These are phyloP conservation scores for Samsoniella hepiali DNA, from an alignment of 2,329 filamentous ascomycete species.

Conservation along the genomic window DNA sequence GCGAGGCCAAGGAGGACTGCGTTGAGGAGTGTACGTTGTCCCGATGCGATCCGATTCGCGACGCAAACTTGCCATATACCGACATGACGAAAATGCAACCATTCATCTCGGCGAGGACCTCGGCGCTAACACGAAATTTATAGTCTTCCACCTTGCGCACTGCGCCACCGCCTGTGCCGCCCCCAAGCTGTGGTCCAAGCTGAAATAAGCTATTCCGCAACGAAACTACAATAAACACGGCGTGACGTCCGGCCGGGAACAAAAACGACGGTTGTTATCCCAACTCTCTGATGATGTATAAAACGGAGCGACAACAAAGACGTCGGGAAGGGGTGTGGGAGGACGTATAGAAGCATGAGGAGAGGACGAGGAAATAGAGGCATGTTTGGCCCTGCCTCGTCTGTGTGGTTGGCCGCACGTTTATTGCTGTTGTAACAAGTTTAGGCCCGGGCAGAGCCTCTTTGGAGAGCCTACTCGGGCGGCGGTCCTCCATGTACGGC, in stretches of 20 bases:
- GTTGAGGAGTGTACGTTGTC: slow-evolving; percentile 91
- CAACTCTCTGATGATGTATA: slow-evolving; percentile 15
- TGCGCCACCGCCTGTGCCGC: slow-evolving; percentile 91
- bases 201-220: slow-evolving; percentile 65
- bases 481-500: slow-evolving; percentile 8
- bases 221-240: slow-evolving; percentile 5
- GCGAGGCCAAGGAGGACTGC: slow-evolving; percentile 84
- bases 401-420: slow-evolving; percentile 7
- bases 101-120: neutral
- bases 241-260: slow-evolving; percentile 4
- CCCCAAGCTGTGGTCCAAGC: slow-evolving; percentile 88
- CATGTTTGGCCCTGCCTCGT: neutral
- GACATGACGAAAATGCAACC: neutral
- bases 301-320: slow-evolving; percentile 2
- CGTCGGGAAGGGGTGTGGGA: neutral
- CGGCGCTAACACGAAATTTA: slow-evolving; percentile 1
- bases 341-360: neutral
- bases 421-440: slow-evolving; percentile 11
- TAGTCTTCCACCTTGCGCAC: slow-evolving; percentile 98
- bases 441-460: neutral
- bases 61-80: neutral
- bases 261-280: neutral
- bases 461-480: neutral
- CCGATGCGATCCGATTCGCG: neutral
- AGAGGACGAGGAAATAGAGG: neutral